Conservation (phyloP, 208 protist genomes). For the Blastocrithidia nonstop region DNA sequence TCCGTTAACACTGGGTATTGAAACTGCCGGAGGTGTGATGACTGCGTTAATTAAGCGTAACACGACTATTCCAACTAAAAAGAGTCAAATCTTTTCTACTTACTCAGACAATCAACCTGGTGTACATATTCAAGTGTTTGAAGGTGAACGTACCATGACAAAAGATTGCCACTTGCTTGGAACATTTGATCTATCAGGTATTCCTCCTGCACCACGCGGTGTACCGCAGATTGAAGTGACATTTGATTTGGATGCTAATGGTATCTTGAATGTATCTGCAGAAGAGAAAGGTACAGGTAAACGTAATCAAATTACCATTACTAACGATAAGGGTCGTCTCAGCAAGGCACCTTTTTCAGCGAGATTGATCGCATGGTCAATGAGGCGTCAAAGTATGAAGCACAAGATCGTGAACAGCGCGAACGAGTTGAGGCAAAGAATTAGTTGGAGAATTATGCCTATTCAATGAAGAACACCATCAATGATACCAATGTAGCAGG, state of each 20-base stretch:
- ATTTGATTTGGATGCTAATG: conserved; percentile 96
- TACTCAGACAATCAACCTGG: conserved; percentile 95
- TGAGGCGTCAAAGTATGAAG: conserved; percentile 62
- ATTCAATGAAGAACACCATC: conserved; percentile 54
- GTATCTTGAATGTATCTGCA: conserved; percentile 94
- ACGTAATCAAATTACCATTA: conserved; percentile 92
- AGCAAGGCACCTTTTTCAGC: too few relatives aligned
- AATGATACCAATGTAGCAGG: conserved; percentile 74
- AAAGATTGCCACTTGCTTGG: conserved; percentile 98
- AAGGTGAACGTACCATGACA: conserved; percentile 97
- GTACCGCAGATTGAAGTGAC: conserved; percentile 96
- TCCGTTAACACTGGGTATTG: conserved; percentile 93
- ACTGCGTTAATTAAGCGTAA: conserved; percentile 80
- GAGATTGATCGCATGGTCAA: conserved; percentile 82
- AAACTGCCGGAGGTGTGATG: conserved; percentile 90
- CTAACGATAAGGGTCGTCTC: conserved; percentile 47
- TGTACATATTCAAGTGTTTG: conserved; percentile 98
- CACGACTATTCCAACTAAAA: conserved; percentile 74
- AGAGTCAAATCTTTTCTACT: conserved; percentile 93
- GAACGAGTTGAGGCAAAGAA: conserved; percentile 71
- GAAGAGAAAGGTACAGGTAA: conserved; percentile 94
- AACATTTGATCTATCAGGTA: conserved; percentile 81
- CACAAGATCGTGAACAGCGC: conserved; percentile 59
- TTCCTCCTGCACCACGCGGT: conserved; percentile 92
- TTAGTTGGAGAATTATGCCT: conserved; percentile 55